Percentiles rank a stretch among this genome's conserved stretches.
Evolutionary conservation across 2,329 filamentous ascomycete genomes (phyloP).

Genomic region (Fusarium virguliforme): DNA sequence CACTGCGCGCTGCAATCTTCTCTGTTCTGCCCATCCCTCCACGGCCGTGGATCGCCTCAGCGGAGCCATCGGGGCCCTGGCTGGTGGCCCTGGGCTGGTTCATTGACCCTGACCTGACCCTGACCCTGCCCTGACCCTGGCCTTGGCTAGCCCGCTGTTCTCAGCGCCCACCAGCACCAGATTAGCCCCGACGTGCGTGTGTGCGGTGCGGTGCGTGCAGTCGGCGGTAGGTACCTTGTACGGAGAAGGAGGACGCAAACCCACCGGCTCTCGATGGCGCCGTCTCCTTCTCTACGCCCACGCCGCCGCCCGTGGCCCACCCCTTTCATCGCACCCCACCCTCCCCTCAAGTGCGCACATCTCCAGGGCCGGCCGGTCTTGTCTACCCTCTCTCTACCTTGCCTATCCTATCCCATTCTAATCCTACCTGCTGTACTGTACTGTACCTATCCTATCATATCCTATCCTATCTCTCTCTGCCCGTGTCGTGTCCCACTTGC

Average conservation of each 20-base stretch:
- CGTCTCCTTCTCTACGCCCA: slow-evolving; percentile 18
- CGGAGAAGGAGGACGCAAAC: slow-evolving; percentile 33
- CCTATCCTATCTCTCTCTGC: slow-evolving; percentile 42
- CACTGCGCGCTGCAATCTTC: neutral
- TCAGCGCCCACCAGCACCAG: slow-evolving; percentile 39
- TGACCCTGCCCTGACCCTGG: slow-evolving; percentile 31
- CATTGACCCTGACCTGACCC: slow-evolving; percentile 21
- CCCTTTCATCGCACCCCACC: slow-evolving; percentile 37
- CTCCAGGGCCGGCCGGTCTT: slow-evolving; percentile 38
- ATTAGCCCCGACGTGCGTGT: slow-evolving; percentile 18
- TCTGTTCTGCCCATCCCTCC: neutral
- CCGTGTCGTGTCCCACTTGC: slow-evolving; percentile 39
- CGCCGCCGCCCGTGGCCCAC: slow-evolving; percentile 19
- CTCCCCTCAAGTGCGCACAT: slow-evolving; percentile 36
- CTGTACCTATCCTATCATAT: no score
- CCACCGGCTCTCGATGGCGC: slow-evolving; percentile 24
- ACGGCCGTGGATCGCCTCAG: slow-evolving; percentile 12
- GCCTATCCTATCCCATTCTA: slow-evolving; percentile 29
- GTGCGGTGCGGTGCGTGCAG: neutral
- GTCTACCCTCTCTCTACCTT: slow-evolving; percentile 42
- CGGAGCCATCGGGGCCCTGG: slow-evolving; percentile 21
- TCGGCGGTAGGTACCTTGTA: slow-evolving; percentile 9
- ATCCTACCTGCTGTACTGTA: no score
- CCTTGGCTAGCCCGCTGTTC: slow-evolving; percentile 43
- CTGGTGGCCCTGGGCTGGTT: slow-evolving; percentile 8